Evolutionary conservation across 306 rosid species (phyloP), one percentile per base, ranked within the genome.

Genomic region (Senna tora): DNA sequence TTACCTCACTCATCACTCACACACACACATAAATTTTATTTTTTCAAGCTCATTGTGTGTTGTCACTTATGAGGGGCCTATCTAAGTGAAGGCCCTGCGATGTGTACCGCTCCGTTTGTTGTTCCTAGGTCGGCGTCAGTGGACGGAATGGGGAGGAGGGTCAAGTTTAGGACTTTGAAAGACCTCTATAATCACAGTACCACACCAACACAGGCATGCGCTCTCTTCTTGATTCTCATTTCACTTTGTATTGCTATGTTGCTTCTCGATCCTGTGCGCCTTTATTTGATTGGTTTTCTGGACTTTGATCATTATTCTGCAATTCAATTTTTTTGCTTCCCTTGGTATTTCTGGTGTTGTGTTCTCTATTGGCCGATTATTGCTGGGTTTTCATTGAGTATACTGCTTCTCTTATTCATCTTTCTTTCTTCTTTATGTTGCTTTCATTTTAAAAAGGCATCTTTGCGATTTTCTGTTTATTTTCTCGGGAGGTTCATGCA

Each of bases 131-230:
- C 43, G 32, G 7, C 42, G 49, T 33, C 47, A 6, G 9, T 47
- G 45, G 16, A 51, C 25, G 28, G 28, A 67, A 50, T 17, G 72
- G 33, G 47, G 59, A 67, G 12, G 60, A 67, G 12, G 60, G 34
- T 5, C 16, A 51, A 17, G 46, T 67, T 34, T 17, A 67, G 14
- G 72, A 49, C 28, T 67, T 50, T 49, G 60, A 20, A 51, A 50
- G 60, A 17, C 2, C 59, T 67, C 13, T 32, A 34, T 50, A 13
- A 12, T 50, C 16, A 16, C 1, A 33, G 46, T 11, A 16, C 53
- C 0, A 1, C 9, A 6, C 45, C 57, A 49, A 50, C 47, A 6
- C 21, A 68, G 61, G 62, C 36, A 52, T 20, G 72, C 46, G 32
- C 58, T 33, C 9, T 67, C 49, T 34, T 12, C 12, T 10, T 39